Conservation (phyloP, 2,329 filamentous ascomycete genomes). For the Drechslerella coelobrocha region DNA sequence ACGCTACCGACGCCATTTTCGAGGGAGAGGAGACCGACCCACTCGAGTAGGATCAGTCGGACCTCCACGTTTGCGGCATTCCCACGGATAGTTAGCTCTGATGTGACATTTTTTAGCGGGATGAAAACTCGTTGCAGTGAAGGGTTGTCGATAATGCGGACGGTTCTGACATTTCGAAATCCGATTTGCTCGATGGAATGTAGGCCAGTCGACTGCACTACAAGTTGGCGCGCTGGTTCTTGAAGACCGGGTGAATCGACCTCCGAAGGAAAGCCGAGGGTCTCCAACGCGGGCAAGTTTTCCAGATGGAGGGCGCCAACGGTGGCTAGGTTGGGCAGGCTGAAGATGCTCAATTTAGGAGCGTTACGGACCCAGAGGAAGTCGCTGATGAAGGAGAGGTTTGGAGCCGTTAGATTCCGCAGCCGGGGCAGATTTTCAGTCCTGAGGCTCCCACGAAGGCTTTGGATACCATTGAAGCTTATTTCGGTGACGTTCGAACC, state of each 20-base stretch:
- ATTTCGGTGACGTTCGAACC: conserved; percentile 4
- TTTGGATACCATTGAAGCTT: conserved; percentile 14
- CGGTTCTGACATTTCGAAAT: conserved; percentile 2
- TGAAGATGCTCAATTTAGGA: neutral
- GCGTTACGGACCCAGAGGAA: neutral
- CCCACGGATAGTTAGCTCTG: neutral
- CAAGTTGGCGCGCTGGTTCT: neutral
- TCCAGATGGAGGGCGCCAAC: conserved; percentile 12
- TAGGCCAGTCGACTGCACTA: conserved; percentile 6
- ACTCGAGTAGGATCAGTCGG: neutral
- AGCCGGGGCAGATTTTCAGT: neutral
- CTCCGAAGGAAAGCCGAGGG: conserved; percentile 3
- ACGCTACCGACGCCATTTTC: neutral
- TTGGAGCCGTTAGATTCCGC: conserved; percentile 10
- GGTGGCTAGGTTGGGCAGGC: conserved; percentile 23
- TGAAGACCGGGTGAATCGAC: conserved; percentile 1
- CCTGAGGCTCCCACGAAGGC: conserved; percentile 9
- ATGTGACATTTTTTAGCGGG: conserved; percentile 1
- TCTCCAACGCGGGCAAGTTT: neutral
- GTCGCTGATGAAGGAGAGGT: conserved; percentile 17
- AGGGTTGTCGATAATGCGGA: conserved; percentile 18
- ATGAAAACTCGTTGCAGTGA: conserved; percentile 2
- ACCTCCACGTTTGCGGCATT: conserved; percentile 8
- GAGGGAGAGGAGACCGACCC: neutral
- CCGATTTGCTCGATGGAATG: neutral